phyloP scores from a whole-genome alignment of 1,284 basidiomycete species.

The Testicularia cyperi region DNA sequence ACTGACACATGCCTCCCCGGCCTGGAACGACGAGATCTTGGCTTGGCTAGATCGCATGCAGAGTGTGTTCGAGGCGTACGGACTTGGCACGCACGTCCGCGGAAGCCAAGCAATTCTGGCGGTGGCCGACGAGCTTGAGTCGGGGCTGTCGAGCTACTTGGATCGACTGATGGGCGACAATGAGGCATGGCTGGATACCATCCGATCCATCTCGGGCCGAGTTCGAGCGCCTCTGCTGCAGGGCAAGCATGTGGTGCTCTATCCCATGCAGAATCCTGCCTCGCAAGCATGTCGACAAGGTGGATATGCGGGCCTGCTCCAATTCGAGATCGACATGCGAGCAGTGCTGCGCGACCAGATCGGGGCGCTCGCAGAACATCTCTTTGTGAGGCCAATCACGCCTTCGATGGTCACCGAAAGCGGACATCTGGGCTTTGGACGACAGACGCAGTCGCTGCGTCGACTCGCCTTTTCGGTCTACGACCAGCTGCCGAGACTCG shows the following conservation, averaged over 20 bases:
- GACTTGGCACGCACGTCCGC: slow-evolving; percentile 34
- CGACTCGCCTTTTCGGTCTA: slow-evolving; percentile 34
- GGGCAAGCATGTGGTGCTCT: slow-evolving; percentile 41
- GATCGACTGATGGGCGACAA: slow-evolving; percentile 19
- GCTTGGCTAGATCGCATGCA: slow-evolving; percentile 38
- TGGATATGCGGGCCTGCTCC: slow-evolving; percentile 19
- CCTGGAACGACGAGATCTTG: slow-evolving; percentile 31
- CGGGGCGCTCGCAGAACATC: slow-evolving; percentile 24
- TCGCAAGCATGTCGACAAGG: slow-evolving; percentile 5
- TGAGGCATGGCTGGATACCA: slow-evolving; percentile 36
- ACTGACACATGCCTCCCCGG: slow-evolving; percentile 23
- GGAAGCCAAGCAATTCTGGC: slow-evolving; percentile 16
- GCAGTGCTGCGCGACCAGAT: slow-evolving; percentile 29
- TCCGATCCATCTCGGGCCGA: slow-evolving; percentile 29
- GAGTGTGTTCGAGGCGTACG: slow-evolving; percentile 25
- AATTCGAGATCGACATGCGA: slow-evolving; percentile 26
- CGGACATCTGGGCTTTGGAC: slow-evolving; percentile 22
- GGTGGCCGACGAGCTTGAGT: slow-evolving; percentile 18
- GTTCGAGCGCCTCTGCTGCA: slow-evolving; percentile 18
- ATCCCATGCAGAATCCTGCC: slow-evolving; percentile 23
- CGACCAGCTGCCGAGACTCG: slow-evolving; percentile 32
- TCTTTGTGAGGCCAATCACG: slow-evolving; percentile 27
- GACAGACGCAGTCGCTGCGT: slow-evolving; percentile 11
- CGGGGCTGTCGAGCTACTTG: slow-evolving; percentile 25
- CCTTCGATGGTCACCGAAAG: slow-evolving; percentile 31